These are phyloP conservation scores for Hanseniaspora jakobsenii DNA, from an alignment of 805 yeast species.

Conservation along the genomic window DNA sequence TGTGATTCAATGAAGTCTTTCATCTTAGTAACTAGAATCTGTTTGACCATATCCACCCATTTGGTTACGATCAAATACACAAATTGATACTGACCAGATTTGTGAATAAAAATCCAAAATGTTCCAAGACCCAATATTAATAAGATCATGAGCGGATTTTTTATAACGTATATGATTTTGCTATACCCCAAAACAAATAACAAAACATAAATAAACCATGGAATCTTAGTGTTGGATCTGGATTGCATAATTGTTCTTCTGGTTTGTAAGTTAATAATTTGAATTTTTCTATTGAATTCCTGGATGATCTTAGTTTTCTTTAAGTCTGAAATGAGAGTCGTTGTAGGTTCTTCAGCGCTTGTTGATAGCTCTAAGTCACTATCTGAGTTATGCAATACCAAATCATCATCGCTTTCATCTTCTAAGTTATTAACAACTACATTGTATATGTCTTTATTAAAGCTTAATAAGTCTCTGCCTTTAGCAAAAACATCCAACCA, in stretches of 20 bases:
- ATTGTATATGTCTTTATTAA: slow-evolving; percentile 49
- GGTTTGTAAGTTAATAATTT: slow-evolving; percentile 72
- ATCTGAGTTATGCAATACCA: slow-evolving; percentile 33
- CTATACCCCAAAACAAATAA: slow-evolving; percentile 84
- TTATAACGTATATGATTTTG: slow-evolving; percentile 75
- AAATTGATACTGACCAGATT: slow-evolving; percentile 65
- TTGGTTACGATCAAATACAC: slow-evolving; percentile 48
- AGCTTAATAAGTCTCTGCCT: slow-evolving; percentile 20
- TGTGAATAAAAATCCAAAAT: slow-evolving; percentile 48
- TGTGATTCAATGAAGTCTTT: slow-evolving; percentile 50
- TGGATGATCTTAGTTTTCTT: slow-evolving; percentile 46
- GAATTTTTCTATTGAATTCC: slow-evolving; percentile 62
- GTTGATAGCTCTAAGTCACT: too few relatives aligned
- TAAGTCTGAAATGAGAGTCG: slow-evolving; percentile 38
- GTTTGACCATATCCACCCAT: slow-evolving; percentile 44
- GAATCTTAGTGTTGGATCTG: slow-evolving; percentile 52
- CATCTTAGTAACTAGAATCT: slow-evolving; percentile 45
- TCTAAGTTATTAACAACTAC: slow-evolving; percentile 44
- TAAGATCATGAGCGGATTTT: slow-evolving; percentile 74
- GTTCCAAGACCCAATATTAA: slow-evolving; percentile 50
- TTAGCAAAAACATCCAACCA: slow-evolving; percentile 30
- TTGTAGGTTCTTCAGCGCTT: slow-evolving; percentile 32
- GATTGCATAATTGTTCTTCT: slow-evolving; percentile 73
- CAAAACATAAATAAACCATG: slow-evolving; percentile 65
- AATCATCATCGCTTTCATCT: slow-evolving; percentile 42